These are phyloP conservation scores for Suillus ampliporus DNA, from an alignment of 768 basidiomycete genomes.

Conservation along the genomic window DNA sequence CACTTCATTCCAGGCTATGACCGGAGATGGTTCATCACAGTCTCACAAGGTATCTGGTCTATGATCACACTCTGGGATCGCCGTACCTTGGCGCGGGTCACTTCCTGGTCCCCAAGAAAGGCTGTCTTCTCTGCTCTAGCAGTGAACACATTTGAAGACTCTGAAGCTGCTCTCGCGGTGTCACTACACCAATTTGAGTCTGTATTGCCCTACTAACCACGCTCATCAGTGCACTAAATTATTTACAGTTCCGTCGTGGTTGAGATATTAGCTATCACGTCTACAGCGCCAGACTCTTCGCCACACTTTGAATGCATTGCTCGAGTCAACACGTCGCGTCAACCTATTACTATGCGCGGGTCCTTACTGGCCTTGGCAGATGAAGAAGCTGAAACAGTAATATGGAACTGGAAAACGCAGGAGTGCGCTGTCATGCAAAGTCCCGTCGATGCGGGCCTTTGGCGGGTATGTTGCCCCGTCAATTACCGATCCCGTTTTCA, in stretches of 20 bases:
- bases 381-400: slow-evolving; percentile 51
- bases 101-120: slow-evolving; percentile 60
- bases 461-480: slow-evolving; percentile 29
- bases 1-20: slow-evolving; percentile 55
- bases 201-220: slow-evolving; percentile 29
- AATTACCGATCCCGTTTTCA: slow-evolving; percentile 3
- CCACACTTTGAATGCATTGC: slow-evolving; percentile 37
- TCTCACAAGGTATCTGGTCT: slow-evolving; percentile 68
- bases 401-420: slow-evolving; percentile 60
- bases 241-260: slow-evolving; percentile 25
- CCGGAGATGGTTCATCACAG: slow-evolving; percentile 53
- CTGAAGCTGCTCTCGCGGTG: slow-evolving; percentile 56
- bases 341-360: slow-evolving; percentile 54
- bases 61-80: slow-evolving; percentile 58
- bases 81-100: slow-evolving; percentile 35
- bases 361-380: slow-evolving; percentile 62
- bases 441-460: slow-evolving; percentile 36
- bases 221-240: slow-evolving; percentile 20
- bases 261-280: slow-evolving; percentile 34
- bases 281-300: slow-evolving; percentile 9
- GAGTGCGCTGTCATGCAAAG: slow-evolving; percentile 53
- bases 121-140: slow-evolving; percentile 57
- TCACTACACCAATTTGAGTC: slow-evolving; percentile 54
- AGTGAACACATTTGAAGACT: slow-evolving; percentile 51
- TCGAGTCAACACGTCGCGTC: slow-evolving; percentile 47